Evolutionary conservation across 2,329 filamentous ascomycete genomes (phyloP), one percentile per base, ranked within the genome.

Genomic region (Teratosphaeriaceae sp.): DNA sequence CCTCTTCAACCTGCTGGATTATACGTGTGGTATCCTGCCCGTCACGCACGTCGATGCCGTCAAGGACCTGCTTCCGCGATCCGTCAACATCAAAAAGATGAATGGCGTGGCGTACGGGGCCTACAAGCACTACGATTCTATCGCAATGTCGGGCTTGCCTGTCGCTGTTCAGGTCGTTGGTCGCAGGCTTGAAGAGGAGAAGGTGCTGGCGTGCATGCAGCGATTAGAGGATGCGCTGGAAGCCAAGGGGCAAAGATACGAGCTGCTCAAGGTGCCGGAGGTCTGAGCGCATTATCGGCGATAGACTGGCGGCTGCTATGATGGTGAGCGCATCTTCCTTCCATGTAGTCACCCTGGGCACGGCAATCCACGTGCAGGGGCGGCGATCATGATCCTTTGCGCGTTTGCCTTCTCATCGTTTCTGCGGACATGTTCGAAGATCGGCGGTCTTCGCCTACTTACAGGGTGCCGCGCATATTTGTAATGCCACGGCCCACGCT

Each of bases 1-100:
- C 61, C 66, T 95, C 43, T 97, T 92, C 70, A 96, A 96, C 56
- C 52, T 96, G 57, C 78, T 96, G 38, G 90, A 96, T 61, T 96
- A 96, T 65, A 79, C 85, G 1, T 77, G 79, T 11, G 89, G 89
- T 27, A 79, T 95, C 26, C 59, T 97, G 18, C 89, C 90, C 0
- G 81, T 96, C 1, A 90, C 86, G 0, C 85, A 88, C 47, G 89
- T 96, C 1, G 84, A 95, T 58, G 74, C 75, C 52, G 58, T 64
- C 1, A 70, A 79, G 31, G 85, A 92, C 57, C 74, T 78, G 49
- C 72, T 89, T 0, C 78, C 88, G 0, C 54, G 67, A 0, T 66
- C 65, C 1, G 85, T 82, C 63, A 75, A 75, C 23, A 62, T 82
- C 36, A 74, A 71, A 43, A 77, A 77, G 42, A 72, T 90, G 39